phyloP scores from a whole-genome alignment of 164 flowering plant species.

The Tetrastigma voinierianum region DNA sequence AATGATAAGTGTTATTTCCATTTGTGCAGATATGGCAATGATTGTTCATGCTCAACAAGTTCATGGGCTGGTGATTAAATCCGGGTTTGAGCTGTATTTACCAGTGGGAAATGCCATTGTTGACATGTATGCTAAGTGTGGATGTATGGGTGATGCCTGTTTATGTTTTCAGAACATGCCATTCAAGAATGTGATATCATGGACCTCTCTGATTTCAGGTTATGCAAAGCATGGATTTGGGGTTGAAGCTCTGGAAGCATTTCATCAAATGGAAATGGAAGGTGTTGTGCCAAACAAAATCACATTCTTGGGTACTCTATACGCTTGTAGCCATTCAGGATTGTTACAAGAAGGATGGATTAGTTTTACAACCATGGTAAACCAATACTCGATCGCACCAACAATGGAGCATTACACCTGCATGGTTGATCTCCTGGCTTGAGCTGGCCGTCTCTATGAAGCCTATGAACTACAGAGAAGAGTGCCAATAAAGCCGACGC shows the following conservation, averaged over 20 bases:
- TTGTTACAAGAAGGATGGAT: conserved; percentile 34
- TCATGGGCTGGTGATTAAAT: conserved; percentile 34
- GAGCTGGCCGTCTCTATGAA: conserved; percentile 32
- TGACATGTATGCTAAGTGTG: conserved; percentile 50
- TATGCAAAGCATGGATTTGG: conserved; percentile 45
- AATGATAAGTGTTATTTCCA: conserved; percentile 30
- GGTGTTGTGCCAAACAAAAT: conserved; percentile 37
- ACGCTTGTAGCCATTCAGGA: conserved; percentile 52
- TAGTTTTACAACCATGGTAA: conserved; percentile 30
- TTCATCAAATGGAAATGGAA: conserved; percentile 33
- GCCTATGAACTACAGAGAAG: conserved; percentile 26
- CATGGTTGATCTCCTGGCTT: conserved; percentile 43
- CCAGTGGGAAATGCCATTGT: conserved; percentile 37
- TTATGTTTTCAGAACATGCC: conserved; percentile 34
- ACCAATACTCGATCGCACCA: conserved; percentile 28
- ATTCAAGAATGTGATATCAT: conserved; percentile 36
- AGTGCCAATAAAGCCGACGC: conserved; percentile 46
- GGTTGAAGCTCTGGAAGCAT: conserved; percentile 27
- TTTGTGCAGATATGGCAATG: conserved; percentile 36
- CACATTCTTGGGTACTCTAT: conserved; percentile 39
- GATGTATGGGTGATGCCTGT: conserved; percentile 34
- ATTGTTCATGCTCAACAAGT: conserved; percentile 25
- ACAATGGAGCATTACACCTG: conserved; percentile 45
- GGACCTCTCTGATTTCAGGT: conserved; percentile 45
- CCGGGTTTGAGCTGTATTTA: conserved; percentile 29